Conservation (phyloP, 2,329 filamentous ascomycete genomes). For the Tolypocladium cylindrosporum region DNA sequence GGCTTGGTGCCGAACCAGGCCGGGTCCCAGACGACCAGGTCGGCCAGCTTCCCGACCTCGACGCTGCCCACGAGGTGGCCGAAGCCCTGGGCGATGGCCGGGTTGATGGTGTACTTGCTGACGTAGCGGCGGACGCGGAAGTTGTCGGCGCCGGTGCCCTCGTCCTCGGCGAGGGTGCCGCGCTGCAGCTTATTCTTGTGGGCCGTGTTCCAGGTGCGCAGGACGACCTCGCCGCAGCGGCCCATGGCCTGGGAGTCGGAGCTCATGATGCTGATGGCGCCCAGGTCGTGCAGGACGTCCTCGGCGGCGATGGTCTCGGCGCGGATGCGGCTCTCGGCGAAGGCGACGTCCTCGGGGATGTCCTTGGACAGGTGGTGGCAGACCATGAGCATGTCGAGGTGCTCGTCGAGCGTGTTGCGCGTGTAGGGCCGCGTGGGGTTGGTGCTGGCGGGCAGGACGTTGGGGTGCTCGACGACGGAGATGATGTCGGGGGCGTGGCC, state of each 20-base stretch:
- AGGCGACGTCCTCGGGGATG: constrained; percentile 91
- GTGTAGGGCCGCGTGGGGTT: constrained; percentile 91
- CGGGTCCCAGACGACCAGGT: constrained; percentile 80
- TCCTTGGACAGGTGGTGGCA: constrained; percentile 90
- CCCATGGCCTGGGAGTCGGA: constrained; percentile 96
- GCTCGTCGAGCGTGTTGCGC: constrained; percentile 86
- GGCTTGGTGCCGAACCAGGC: constrained; percentile 85
- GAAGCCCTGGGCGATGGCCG: constrained; percentile 86
- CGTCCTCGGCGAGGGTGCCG: constrained; percentile 66
- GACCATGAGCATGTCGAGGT: constrained; percentile 97
- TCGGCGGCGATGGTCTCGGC: constrained; percentile 95
- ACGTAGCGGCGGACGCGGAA: constrained; percentile 87
- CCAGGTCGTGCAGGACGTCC: constrained; percentile 89
- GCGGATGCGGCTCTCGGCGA: constrained; percentile 88
- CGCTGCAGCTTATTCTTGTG: constrained; percentile 93
- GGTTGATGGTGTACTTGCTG: constrained; percentile 94
- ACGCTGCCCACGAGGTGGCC: constrained; percentile 75
- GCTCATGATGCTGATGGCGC: constrained; percentile 96
- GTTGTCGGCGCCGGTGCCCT: constrained; percentile 74
- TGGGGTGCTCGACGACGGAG: constrained; percentile 75
- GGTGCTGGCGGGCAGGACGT: constrained; percentile 83
- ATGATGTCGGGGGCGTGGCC: constrained; percentile 97
- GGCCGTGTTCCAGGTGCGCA: constrained; percentile 92
- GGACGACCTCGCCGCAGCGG: constrained; percentile 84
- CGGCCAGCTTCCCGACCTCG: constrained; percentile 82